These are phyloP conservation scores for Aspergillus amoenus DNA, from an alignment of 2,329 filamentous ascomycete genomes.

Conservation along the genomic window DNA sequence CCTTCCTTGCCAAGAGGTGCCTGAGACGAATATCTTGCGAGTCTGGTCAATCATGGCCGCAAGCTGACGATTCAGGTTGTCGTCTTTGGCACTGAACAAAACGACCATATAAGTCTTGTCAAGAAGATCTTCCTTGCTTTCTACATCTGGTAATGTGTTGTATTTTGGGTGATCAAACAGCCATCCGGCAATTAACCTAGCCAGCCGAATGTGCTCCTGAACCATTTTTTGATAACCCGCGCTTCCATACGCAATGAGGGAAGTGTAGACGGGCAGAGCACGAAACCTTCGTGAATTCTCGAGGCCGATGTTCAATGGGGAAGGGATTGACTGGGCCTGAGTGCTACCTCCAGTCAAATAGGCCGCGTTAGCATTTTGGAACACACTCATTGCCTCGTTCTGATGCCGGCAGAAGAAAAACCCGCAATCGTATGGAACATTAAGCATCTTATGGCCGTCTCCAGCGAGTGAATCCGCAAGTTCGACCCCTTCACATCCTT, in stretches of 20 bases:
- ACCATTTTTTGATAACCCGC: slow-evolving; percentile 69
- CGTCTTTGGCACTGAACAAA: slow-evolving; percentile 71
- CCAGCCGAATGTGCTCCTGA: slow-evolving; percentile 68
- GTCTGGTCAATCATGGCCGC: slow-evolving; percentile 71
- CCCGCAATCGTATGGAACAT: slow-evolving; percentile 91
- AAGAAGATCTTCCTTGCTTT: slow-evolving; percentile 42
- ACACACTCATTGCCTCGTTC: slow-evolving; percentile 61
- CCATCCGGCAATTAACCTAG: slow-evolving; percentile 65
- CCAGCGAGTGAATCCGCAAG: slow-evolving; percentile 84
- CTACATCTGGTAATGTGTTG: slow-evolving; percentile 60
- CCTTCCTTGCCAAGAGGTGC: slow-evolving; percentile 72
- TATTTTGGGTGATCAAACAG: slow-evolving; percentile 63
- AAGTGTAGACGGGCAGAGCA: slow-evolving; percentile 84
- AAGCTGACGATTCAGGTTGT: slow-evolving; percentile 63
- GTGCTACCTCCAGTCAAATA: slow-evolving; percentile 60
- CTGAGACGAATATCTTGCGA: slow-evolving; percentile 76
- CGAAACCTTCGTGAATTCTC: slow-evolving; percentile 92
- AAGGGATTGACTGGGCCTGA: slow-evolving; percentile 57
- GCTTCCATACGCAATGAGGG: slow-evolving; percentile 71
- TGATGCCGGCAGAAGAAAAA: slow-evolving; percentile 77
- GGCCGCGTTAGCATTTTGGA: slow-evolving; percentile 80
- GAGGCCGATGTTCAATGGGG: slow-evolving; percentile 80
- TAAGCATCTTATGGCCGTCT: slow-evolving; percentile 89
- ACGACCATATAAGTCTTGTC: slow-evolving; percentile 68
- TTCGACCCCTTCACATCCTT: slow-evolving; percentile 64